A percentile compares a stretch with the other conserved stretches of the same genome.
These are phyloP conservation scores for Annulohypoxylon bovei DNA, from an alignment of 495 filamentous ascomycete genomes.

Conservation along the genomic window DNA sequence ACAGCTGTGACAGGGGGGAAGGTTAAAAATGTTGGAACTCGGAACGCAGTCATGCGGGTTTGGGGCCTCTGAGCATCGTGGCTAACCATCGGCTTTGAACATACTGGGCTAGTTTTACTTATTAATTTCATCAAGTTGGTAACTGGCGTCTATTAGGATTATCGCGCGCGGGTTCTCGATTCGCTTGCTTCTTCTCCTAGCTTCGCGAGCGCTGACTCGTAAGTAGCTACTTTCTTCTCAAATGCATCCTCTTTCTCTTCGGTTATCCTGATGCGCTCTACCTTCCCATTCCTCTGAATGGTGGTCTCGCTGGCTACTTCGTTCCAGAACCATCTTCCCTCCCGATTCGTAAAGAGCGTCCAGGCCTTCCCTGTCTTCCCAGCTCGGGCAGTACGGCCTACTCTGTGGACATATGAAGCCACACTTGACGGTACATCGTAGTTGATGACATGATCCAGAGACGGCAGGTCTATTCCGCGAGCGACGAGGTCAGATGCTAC, in stretches of 20 bases:
- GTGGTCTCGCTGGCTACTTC: slow-evolving; percentile 66
- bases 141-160: not conserved
- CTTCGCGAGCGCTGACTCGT: slow-evolving; percentile 66
- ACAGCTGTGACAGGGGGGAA: not conserved
- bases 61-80: not conserved
- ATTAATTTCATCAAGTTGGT: not conserved
- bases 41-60: not conserved
- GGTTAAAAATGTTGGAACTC: not conserved
- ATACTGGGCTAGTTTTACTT: not conserved
- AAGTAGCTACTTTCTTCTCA: slow-evolving; percentile 63
- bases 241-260: slow-evolving; percentile 65
- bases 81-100: not conserved
- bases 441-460: slow-evolving; percentile 86
- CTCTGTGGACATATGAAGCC: slow-evolving; percentile 89
- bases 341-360: slow-evolving; percentile 79
- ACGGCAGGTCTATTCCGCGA: slow-evolving; percentile 86
- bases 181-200: slow-evolving; percentile 58
- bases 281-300: slow-evolving; percentile 48
- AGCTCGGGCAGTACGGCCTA: slow-evolving; percentile 89
- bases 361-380: slow-evolving; percentile 80
- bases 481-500: slow-evolving; percentile 92
- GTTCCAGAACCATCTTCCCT: slow-evolving; percentile 88
- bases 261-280: slow-evolving; percentile 56
- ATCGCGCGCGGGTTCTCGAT: slow-evolving; percentile 7
- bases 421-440: slow-evolving; percentile 88